phyloP scores from a whole-genome alignment of 257 asterid genomes.

The Sherardia arvensis region DNA sequence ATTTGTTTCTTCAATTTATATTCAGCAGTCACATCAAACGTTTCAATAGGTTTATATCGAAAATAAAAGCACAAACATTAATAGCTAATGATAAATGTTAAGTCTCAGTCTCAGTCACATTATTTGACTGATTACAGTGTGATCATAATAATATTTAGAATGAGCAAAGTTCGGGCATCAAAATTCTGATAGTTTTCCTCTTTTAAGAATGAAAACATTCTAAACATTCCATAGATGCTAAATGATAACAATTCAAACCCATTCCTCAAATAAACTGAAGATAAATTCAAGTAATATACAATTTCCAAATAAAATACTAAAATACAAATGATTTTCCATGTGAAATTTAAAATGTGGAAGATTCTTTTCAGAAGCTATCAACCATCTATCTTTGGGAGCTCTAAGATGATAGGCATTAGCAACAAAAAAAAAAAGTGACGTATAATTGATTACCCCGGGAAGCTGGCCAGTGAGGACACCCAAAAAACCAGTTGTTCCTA shows the following conservation, averaged over 20 bases:
- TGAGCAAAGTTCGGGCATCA: background rate
- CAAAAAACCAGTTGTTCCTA: constrained; percentile 78
- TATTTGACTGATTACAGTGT: background rate
- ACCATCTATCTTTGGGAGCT: constrained; percentile 1
- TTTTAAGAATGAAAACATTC: background rate
- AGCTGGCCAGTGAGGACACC: constrained; percentile 88
- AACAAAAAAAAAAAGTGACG: constrained; percentile 11
- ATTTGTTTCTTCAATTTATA: background rate
- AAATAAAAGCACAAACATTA: background rate
- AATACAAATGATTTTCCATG: too few relatives aligned
- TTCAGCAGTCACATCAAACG: background rate
- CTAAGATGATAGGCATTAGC: background rate
- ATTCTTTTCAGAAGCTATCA: background rate
- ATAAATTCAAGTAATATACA: background rate
- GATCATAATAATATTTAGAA: background rate
- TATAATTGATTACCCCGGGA: constrained; percentile 72
- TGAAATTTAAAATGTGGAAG: background rate
- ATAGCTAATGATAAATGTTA: background rate
- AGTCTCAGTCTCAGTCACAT: background rate
- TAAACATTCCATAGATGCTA: background rate
- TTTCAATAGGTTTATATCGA: background rate
- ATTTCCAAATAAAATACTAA: background rate
- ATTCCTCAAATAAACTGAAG: background rate
- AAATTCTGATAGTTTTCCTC: background rate
- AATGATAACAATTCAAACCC: background rate